Evolutionary conservation across 2,329 filamentous ascomycete species (phyloP).

Genomic region (Aspergillus fumigatus): DNA sequence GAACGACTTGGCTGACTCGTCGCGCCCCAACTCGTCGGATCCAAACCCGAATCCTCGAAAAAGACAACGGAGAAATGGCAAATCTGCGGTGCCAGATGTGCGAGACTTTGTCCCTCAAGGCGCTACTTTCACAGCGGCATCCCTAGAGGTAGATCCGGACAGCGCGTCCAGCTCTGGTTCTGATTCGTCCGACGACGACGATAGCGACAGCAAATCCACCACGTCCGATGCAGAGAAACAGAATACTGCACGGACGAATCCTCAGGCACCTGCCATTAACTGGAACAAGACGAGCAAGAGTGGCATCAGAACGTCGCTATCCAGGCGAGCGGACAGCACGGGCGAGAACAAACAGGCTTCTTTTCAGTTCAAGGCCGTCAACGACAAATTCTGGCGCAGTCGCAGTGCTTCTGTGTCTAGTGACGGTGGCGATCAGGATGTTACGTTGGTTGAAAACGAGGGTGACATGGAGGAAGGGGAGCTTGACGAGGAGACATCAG

Average conservation of each 20-base stretch:
- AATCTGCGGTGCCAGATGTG: slow-evolving; percentile 19
- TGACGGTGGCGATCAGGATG: slow-evolving; percentile 6
- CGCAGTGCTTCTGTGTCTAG: slow-evolving; percentile 31
- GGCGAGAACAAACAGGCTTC: slow-evolving; percentile 13
- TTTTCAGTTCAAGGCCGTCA: slow-evolving; percentile 32
- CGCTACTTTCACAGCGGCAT: slow-evolving; percentile 29
- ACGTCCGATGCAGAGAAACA: slow-evolving; percentile 12
- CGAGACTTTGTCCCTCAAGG: slow-evolving; percentile 37
- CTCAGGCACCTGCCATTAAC: slow-evolving; percentile 29
- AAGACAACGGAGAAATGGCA: slow-evolving; percentile 24
- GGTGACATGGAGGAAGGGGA: slow-evolving; percentile 26
- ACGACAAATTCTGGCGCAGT: slow-evolving; percentile 35
- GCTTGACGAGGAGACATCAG: slow-evolving; percentile 18
- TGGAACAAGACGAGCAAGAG: slow-evolving; percentile 44
- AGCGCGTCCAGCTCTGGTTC: slow-evolving; percentile 29
- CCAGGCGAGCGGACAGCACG: slow-evolving; percentile 21
- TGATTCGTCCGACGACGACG: slow-evolving; percentile 13
- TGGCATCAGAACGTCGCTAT: slow-evolving; percentile 41
- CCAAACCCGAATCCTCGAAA: slow-evolving; percentile 21
- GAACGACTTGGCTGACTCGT: slow-evolving; percentile 17
- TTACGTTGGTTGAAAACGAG: slow-evolving; percentile 7
- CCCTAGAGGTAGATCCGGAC: slow-evolving; percentile 30
- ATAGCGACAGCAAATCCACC: slow-evolving; percentile 7
- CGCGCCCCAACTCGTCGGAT: slow-evolving; percentile 21
- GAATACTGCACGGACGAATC: slow-evolving; percentile 11